phyloP scores from a whole-genome alignment of 306 rosid genomes.

The Castanea mollissima region DNA sequence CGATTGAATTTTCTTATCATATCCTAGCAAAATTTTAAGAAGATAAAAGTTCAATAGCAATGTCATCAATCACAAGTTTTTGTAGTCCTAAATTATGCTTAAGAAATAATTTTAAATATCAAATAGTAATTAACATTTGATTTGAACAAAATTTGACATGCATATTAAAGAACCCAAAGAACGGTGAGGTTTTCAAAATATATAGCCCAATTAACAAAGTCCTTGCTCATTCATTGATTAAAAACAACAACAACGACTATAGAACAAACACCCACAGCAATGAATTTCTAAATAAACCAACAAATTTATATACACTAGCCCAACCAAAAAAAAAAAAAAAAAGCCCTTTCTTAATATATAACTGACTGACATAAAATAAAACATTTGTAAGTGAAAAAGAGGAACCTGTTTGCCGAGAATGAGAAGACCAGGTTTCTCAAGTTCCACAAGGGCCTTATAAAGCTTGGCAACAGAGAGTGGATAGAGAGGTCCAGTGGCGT shows the following conservation, averaged over 20 bases:
- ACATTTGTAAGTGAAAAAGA: neutral
- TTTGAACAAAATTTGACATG: too few species aligned
- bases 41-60: too few species aligned
- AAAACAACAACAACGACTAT: neutral
- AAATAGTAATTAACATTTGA: too few species aligned
- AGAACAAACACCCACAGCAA: neutral
- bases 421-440: slow-evolving; percentile 81
- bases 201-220: neutral
- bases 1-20: too few species aligned
- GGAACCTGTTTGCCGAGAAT: slow-evolving; percentile 87
- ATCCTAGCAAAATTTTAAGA: too few species aligned
- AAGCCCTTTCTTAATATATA: neutral
- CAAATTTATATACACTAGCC: neutral
- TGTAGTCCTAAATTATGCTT: too few species aligned
- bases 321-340: neutral
- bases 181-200: too few species aligned
- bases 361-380: too few species aligned
- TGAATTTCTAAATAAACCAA: neutral
- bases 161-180: too few species aligned
- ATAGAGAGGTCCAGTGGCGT: slow-evolving; percentile 38
- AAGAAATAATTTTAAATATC: too few species aligned
- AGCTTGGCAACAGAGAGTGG: slow-evolving; percentile 84
- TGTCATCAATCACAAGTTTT: too few species aligned
- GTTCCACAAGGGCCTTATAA: slow-evolving; percentile 62
- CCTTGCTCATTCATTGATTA: neutral